Evolutionary conservation across 345 rosid species (phyloP), one percentile per base, ranked within the genome.

Genomic region (Salix udensis): DNA sequence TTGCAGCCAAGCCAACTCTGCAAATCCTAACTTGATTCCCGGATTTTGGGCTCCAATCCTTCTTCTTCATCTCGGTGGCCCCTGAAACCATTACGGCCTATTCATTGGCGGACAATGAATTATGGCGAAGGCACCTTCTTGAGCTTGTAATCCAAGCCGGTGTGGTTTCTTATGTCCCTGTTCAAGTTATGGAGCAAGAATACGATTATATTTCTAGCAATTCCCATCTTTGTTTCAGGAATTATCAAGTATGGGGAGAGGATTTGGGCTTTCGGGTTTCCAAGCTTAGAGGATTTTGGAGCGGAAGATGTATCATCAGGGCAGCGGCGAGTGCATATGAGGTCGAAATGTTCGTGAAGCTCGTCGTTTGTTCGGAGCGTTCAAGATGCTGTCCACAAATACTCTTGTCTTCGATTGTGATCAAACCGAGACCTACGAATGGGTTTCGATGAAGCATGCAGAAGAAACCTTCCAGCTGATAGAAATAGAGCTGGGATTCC

Each of bases 211-310:
- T 21, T 55, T 21, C 28, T 55, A n/a, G 62, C 62, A 1, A 55
- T 55, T 55, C 62, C 28, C 14, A 23, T 55, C 62, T 55, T 55
- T 55, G 11, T 55, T 55, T 2, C 62, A 8, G 62, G 62, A 55
- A 55, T 55, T 3, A 55, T 55, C 4, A n/a, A 55, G 13, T 55
- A 9, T n/a, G 26, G 62, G 23, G 24, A 55, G 23, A 55, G 62
- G 62, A 55, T 21, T 7, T 79, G 77, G 75, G 80, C 78, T 5
- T 76, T 88, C 40, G 65, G 82, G 71, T 44, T 72, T 37, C 81
- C 86, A 1, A 86, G 88, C 10, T 48, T 60, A 2, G 11, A 48
- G 23, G 21, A 21, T 40, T 40, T 10, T 40, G 3, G 44, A 10
- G 2, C 0, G 0, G 3, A 40, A 10, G 1, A 10, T 40, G 0